A percentile compares a stretch with the other conserved stretches of the same genome.
These are phyloP conservation scores for Fusarium sp. DNA, from an alignment of 2,329 filamentous ascomycete genomes.

Conservation along the genomic window DNA sequence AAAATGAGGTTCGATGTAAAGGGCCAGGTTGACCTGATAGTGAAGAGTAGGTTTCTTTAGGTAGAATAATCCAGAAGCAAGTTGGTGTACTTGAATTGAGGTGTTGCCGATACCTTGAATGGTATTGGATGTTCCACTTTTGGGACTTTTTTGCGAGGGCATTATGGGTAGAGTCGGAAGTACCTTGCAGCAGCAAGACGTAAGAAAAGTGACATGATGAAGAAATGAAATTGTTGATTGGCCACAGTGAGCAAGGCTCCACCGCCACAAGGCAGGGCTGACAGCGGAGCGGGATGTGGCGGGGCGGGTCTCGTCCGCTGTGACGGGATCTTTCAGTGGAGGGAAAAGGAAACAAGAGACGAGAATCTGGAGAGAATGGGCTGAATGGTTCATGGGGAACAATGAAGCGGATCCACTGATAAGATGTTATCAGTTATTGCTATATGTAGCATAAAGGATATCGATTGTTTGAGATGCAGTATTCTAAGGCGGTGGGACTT, in stretches of 20 bases:
- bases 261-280: constrained; percentile 42
- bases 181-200: constrained; percentile 21
- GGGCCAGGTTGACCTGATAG: constrained; percentile 3
- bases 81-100: constrained; percentile 4
- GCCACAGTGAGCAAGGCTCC: constrained; percentile 3
- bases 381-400: constrained; percentile 8
- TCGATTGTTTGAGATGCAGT: constrained; percentile 5
- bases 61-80: constrained; percentile 11
- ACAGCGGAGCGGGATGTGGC: constrained; percentile 46
- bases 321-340: constrained; percentile 14
- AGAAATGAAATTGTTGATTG: constrained; percentile 27
- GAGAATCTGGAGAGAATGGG: constrained; percentile 21
- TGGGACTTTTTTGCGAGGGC: constrained; percentile 35
- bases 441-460: background rate
- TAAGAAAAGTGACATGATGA: constrained; percentile 19
- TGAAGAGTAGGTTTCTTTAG: background rate
- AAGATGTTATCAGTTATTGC: constrained; percentile 16
- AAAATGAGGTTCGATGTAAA: constrained; percentile 1
- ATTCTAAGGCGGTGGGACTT: constrained; percentile 10
- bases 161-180: constrained; percentile 47
- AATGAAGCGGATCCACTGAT: constrained; percentile 30
- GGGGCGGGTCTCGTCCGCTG: constrained; percentile 40
- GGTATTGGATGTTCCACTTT: constrained; percentile 40
- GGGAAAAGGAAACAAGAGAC: constrained; percentile 8
- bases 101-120: constrained; percentile 23